Percentiles rank a stretch among this genome's conserved stretches.
phyloP scores from a whole-genome alignment of 768 basidiomycete species.

The Sutorius australiensis region DNA sequence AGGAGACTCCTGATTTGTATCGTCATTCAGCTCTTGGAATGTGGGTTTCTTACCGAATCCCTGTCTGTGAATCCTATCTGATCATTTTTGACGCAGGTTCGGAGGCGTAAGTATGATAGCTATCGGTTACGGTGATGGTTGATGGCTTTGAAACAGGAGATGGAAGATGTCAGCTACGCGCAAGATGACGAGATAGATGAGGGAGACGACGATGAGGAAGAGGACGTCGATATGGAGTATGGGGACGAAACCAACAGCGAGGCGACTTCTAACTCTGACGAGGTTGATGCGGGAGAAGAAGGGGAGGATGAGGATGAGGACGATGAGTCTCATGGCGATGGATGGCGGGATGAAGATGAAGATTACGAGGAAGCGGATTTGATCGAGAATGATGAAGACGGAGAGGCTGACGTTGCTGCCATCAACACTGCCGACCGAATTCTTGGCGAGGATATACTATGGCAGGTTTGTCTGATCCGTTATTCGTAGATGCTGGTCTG shows the following conservation, averaged over 20 bases:
- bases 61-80: slow-evolving; percentile 3
- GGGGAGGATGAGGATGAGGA: slow-evolving; percentile 61
- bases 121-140: slow-evolving; percentile 12
- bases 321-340: slow-evolving; percentile 41
- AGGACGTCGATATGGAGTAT: slow-evolving; percentile 85
- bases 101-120: slow-evolving; percentile 61
- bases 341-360: slow-evolving; percentile 57
- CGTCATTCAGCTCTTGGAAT: slow-evolving; percentile 95
- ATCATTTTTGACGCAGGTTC: slow-evolving; percentile 41
- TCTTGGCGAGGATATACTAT: slow-evolving; percentile 51
- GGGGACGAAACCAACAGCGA: slow-evolving; percentile 81
- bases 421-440: slow-evolving; percentile 48
- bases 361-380: slow-evolving; percentile 59
- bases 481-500: slow-evolving; percentile 8
- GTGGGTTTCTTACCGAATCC: slow-evolving; percentile 39
- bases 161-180: slow-evolving; percentile 73
- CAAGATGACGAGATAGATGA: slow-evolving; percentile 77
- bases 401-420: slow-evolving; percentile 44
- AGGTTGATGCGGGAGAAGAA: slow-evolving; percentile 62
- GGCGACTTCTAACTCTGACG: slow-evolving; percentile 73
- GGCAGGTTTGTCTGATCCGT: slow-evolving; percentile 43
- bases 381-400: slow-evolving; percentile 59
- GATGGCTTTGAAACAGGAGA: slow-evolving; percentile 51
- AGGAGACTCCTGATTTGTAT: slow-evolving; percentile 91
- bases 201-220: slow-evolving; percentile 75